phyloP scores from a whole-genome alignment of 495 filamentous ascomycete species.

The Stereocaulon alpinum region DNA sequence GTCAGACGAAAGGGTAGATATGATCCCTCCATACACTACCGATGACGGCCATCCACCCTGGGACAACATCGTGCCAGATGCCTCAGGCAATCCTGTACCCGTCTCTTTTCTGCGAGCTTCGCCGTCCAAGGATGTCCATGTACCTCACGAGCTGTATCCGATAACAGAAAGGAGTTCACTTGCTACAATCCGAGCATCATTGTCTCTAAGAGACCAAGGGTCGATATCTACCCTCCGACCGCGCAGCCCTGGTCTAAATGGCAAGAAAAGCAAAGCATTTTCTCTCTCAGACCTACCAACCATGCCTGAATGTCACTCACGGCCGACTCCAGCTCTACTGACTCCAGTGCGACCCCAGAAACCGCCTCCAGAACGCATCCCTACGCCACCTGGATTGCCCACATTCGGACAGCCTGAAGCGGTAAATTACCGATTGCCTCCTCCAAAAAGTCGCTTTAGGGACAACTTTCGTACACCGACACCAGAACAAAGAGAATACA shows the following conservation, averaged over 20 bases:
- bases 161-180: conserved; percentile 19
- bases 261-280: conserved; percentile 16
- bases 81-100: conserved; percentile 13
- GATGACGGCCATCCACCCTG: conserved; percentile 9
- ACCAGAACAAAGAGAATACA: conserved; percentile 12
- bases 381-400: conserved; percentile 40
- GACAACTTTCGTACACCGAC: conserved; percentile 15
- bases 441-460: conserved; percentile 17
- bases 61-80: conserved; percentile 11
- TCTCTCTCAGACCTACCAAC: conserved; percentile 15
- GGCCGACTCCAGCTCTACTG: conserved; percentile 23
- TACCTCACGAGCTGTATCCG: conserved; percentile 14
- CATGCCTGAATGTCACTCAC: conserved; percentile 14
- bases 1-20: neutral
- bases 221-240: conserved; percentile 13
- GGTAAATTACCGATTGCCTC: conserved; percentile 24
- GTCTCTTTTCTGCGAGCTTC: conserved; percentile 13
- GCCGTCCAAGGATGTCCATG: neutral
- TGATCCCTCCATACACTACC: neutral
- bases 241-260: conserved; percentile 12
- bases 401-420: conserved; percentile 39
- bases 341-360: conserved; percentile 28
- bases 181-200: conserved; percentile 13
- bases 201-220: conserved; percentile 6
- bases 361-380: conserved; percentile 33